A percentile compares a stretch with the other conserved stretches of the same genome.
phyloP scores from a whole-genome alignment of 257 asterid species.

The Solanum paucissectum region DNA sequence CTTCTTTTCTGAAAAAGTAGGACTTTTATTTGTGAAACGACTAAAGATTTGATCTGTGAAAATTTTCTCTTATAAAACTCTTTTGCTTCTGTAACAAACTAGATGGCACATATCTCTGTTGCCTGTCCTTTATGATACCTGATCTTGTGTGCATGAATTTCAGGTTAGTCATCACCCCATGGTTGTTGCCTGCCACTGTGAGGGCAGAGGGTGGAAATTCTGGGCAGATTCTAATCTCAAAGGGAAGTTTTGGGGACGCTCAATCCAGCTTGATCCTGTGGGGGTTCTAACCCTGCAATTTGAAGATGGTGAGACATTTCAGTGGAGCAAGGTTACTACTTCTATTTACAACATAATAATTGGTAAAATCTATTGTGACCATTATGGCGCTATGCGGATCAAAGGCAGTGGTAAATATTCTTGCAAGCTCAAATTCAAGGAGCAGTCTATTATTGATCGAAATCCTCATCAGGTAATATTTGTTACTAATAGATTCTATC shows the following conservation, averaged over 20 bases:
- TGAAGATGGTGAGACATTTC: conserved; percentile 92
- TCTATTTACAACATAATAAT: conserved; percentile 90
- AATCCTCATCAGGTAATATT: conserved; percentile 89
- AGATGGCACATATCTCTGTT: background rate
- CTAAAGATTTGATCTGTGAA: background rate
- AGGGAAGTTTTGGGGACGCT: conserved; percentile 99
- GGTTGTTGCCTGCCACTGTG: conserved; percentile 98
- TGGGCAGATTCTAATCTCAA: conserved; percentile 98
- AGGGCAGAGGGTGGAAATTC: conserved; percentile 92
- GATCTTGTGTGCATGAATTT: conserved; percentile 9
- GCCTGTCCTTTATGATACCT: background rate
- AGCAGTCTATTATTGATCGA: conserved; percentile 96
- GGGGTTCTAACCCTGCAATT: conserved; percentile 84
- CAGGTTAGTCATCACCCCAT: conserved; percentile 99
- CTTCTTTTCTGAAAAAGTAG: conserved; percentile 95
- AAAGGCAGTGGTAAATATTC: conserved; percentile 89
- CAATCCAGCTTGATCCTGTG: conserved; percentile 96
- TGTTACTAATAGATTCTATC: background rate
- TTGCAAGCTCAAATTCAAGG: conserved; percentile 97
- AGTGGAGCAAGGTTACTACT: conserved; percentile 99
- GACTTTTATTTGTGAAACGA: conserved; percentile 2
- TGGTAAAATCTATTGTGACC: conserved; percentile 94
- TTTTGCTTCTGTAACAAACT: background rate
- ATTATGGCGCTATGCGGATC: conserved; percentile 97
- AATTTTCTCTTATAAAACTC: background rate